A percentile compares a stretch with the other conserved stretches of the same genome.
These are phyloP conservation scores for Penicillium ucsense DNA, from an alignment of 495 filamentous ascomycete genomes.

Conservation along the genomic window DNA sequence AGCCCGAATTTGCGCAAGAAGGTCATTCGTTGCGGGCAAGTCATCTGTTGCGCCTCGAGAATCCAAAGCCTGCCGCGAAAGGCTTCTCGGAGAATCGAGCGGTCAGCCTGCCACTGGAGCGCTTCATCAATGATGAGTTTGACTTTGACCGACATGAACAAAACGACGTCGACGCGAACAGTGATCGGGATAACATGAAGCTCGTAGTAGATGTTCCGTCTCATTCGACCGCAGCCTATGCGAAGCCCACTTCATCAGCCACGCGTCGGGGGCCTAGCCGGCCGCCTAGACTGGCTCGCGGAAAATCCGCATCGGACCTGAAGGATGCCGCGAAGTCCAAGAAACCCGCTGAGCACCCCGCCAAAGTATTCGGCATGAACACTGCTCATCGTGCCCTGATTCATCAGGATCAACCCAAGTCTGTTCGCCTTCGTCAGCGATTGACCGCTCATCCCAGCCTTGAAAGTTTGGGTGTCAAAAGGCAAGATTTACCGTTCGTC, in stretches of 20 bases:
- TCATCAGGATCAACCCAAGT: slow-evolving; percentile 17
- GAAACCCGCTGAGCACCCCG: slow-evolving; percentile 9
- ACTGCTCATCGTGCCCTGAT: slow-evolving; percentile 9
- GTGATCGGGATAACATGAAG: background rate
- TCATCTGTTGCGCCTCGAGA: slow-evolving; percentile 22
- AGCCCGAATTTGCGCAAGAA: slow-evolving; percentile 9
- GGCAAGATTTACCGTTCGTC: slow-evolving; percentile 17
- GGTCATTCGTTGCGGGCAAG: slow-evolving; percentile 29
- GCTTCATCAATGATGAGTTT: slow-evolving; percentile 38
- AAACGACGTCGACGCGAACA: background rate
- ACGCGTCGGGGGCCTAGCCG: slow-evolving; percentile 8
- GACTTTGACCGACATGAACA: slow-evolving; percentile 19
- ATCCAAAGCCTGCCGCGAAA: slow-evolving; percentile 16
- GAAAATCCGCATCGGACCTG: slow-evolving; percentile 13
- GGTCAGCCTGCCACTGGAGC: slow-evolving; percentile 34
- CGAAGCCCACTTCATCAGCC: slow-evolving; percentile 6
- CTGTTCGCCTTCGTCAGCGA: slow-evolving; percentile 20
- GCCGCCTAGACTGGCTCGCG: slow-evolving; percentile 13
- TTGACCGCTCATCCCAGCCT: slow-evolving; percentile 30
- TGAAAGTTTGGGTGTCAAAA: slow-evolving; percentile 28
- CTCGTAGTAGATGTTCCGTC: slow-evolving; percentile 1
- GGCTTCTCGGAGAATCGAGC: slow-evolving; percentile 22
- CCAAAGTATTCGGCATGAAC: slow-evolving; percentile 8
- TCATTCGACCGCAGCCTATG: slow-evolving; percentile 3
- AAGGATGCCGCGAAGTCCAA: slow-evolving; percentile 1